phyloP scores from a whole-genome alignment of 1,284 basidiomycete genomes.

The Ceraceosorus bombacis region DNA sequence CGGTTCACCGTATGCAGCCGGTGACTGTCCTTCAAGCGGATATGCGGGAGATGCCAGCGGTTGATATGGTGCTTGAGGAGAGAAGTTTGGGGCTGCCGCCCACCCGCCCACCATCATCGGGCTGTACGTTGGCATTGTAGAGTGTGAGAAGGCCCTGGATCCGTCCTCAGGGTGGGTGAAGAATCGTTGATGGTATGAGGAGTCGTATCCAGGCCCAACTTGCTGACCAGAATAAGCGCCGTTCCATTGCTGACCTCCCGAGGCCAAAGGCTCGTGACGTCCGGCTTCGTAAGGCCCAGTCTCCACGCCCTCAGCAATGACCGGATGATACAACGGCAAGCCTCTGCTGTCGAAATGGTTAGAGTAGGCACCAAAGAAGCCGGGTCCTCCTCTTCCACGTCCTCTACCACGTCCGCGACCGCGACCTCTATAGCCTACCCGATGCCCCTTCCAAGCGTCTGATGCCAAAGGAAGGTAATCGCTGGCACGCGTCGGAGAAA shows the following conservation, averaged over 20 bases:
- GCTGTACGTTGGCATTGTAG: too few relatives aligned
- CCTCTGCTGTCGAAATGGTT: not conserved
- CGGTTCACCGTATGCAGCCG: too few relatives aligned
- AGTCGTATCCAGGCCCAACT: not conserved
- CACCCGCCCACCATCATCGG: not conserved
- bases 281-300: too few relatives aligned
- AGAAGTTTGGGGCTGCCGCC: not conserved
- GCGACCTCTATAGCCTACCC: not conserved
- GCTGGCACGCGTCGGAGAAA: conserved; percentile 6
- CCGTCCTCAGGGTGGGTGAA: not conserved
- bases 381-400: not conserved
- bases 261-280: too few relatives aligned
- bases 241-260: not conserved
- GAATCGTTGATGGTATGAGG: not conserved
- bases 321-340: too few relatives aligned
- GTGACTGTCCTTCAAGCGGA: too few relatives aligned
- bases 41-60: too few relatives aligned
- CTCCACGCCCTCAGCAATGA: too few relatives aligned
- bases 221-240: not conserved
- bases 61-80: not conserved
- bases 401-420: not conserved
- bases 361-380: not conserved
- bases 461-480: not conserved
- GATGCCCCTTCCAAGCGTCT: too few relatives aligned
- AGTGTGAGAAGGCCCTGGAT: too few relatives aligned